Evolutionary conservation across 352 stramenopile species (phyloP).

Genomic region (Phytophthora aleatoria): DNA sequence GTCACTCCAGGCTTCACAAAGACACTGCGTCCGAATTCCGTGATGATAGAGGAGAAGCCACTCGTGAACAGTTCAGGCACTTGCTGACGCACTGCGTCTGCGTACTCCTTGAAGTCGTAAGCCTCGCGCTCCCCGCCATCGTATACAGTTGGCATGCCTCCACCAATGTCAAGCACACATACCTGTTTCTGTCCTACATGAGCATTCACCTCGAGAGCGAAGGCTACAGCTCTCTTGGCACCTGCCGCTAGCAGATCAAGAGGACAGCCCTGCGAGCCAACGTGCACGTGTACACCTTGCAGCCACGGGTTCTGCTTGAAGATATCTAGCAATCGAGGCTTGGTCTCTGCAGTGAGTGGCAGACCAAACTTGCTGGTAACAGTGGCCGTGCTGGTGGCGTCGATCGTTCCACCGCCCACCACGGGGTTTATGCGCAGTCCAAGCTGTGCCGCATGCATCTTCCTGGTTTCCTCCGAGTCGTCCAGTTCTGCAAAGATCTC

Average conservation of each 20-base stretch:
- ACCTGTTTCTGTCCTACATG: slow-evolving; percentile 68
- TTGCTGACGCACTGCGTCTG: slow-evolving; percentile 54
- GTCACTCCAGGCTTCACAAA: slow-evolving; percentile 89
- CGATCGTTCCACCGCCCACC: slow-evolving; percentile 88
- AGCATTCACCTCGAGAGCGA: slow-evolving; percentile 81
- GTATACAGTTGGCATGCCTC: slow-evolving; percentile 90
- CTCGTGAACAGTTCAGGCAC: slow-evolving; percentile 88
- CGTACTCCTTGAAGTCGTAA: slow-evolving; percentile 87
- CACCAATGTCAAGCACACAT: slow-evolving; percentile 90
- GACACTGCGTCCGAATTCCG: slow-evolving; percentile 90
- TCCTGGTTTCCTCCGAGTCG: slow-evolving; percentile 20
- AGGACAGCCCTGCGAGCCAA: slow-evolving; percentile 86
- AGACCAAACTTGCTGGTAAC: slow-evolving; percentile 93
- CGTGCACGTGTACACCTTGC: slow-evolving; percentile 89
- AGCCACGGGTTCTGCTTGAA: slow-evolving; percentile 84
- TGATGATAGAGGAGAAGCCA: slow-evolving; percentile 84
- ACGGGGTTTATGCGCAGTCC: slow-evolving; percentile 93
- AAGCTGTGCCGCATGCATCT: slow-evolving; percentile 60
- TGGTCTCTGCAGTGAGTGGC: slow-evolving; percentile 61
- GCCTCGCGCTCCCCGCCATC: slow-evolving; percentile 66
- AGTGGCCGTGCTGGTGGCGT: slow-evolving; percentile 85
- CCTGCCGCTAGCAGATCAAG: slow-evolving; percentile 85
- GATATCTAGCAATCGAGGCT: slow-evolving; percentile 53
- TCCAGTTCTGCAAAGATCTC: slow-evolving; percentile 55
- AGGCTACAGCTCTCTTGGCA: slow-evolving; percentile 70